These are phyloP conservation scores for Scheffersomyces parashehatae DNA, from an alignment of 1,139 yeast genomes.

Conservation along the genomic window DNA sequence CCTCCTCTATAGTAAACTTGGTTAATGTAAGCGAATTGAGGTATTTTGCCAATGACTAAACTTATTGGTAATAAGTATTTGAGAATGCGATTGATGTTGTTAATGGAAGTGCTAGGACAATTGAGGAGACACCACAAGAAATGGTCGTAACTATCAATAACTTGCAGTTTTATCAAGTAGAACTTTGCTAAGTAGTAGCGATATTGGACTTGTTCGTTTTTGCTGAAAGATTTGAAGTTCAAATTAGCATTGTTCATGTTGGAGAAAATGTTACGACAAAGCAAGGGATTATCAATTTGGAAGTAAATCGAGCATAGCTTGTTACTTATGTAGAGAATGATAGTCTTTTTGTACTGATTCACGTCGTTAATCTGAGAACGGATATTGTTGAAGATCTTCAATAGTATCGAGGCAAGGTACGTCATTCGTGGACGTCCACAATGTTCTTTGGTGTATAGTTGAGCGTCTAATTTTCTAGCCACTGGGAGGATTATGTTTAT, in stretches of 20 bases:
- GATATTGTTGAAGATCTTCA: constrained; percentile 64
- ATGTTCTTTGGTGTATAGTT: constrained; percentile 40
- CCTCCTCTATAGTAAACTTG: constrained; percentile 17
- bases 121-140: constrained; percentile 61
- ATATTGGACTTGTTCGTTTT: constrained; percentile 61
- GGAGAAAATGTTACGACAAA: constrained; percentile 75
- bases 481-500: constrained; percentile 49
- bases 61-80: constrained; percentile 59
- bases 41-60: constrained; percentile 52
- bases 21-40: constrained; percentile 32
- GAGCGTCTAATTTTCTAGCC: constrained; percentile 51
- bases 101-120: constrained; percentile 28
- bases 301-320: constrained; percentile 65
- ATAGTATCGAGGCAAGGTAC: constrained; percentile 55
- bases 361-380: constrained; percentile 57
- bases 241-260: constrained; percentile 66
- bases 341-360: constrained; percentile 46
- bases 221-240: constrained; percentile 43
- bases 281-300: constrained; percentile 59
- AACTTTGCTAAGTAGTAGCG: constrained; percentile 69
- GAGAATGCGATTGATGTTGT: constrained; percentile 42
- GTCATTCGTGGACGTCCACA: constrained; percentile 50
- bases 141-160: constrained; percentile 57
- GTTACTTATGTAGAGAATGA: constrained; percentile 57
- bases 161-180: constrained; percentile 60